These are phyloP conservation scores for Parasitella parasitica DNA, from an alignment of 371 early-diverging fungal genomes.

Conservation along the genomic window DNA sequence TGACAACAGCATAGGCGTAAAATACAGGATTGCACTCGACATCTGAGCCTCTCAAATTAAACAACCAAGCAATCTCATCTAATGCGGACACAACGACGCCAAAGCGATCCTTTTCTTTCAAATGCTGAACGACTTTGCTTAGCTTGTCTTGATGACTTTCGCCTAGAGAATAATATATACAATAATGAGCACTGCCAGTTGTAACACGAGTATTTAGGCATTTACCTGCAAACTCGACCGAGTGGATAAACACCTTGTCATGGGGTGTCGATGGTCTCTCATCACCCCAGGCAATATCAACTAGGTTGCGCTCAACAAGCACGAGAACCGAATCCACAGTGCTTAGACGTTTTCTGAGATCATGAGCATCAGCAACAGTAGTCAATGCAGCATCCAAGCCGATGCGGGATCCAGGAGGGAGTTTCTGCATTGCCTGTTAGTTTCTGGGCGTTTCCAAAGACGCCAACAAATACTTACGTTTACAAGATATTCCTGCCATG, in stretches of 20 bases:
- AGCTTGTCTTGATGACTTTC: constrained; percentile 59
- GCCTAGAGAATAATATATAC: constrained; percentile 11
- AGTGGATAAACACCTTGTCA: constrained; percentile 65
- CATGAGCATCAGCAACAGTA: constrained; percentile 65
- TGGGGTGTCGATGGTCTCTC: constrained; percentile 67
- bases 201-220: no score
- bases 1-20: constrained; percentile 88
- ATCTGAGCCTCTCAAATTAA: constrained; percentile 98
- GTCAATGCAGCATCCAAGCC: constrained; percentile 86
- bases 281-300: constrained; percentile 81
- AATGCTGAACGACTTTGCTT: constrained; percentile 55
- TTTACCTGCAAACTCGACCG: constrained; percentile 67
- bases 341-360: constrained; percentile 55
- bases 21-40: constrained; percentile 98
- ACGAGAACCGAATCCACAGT: constrained; percentile 56
- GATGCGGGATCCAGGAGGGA: constrained; percentile 71
- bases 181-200: no score
- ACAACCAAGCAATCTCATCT: constrained; percentile 97
- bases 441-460: no score
- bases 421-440: no score
- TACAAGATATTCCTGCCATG: constrained; percentile 84
- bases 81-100: constrained; percentile 84
- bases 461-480: constrained; percentile 36
- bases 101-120: constrained; percentile 57
- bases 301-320: constrained; percentile 64